phyloP scores from a whole-genome alignment of 129 eudicot species.

The Escallonia rubra region DNA sequence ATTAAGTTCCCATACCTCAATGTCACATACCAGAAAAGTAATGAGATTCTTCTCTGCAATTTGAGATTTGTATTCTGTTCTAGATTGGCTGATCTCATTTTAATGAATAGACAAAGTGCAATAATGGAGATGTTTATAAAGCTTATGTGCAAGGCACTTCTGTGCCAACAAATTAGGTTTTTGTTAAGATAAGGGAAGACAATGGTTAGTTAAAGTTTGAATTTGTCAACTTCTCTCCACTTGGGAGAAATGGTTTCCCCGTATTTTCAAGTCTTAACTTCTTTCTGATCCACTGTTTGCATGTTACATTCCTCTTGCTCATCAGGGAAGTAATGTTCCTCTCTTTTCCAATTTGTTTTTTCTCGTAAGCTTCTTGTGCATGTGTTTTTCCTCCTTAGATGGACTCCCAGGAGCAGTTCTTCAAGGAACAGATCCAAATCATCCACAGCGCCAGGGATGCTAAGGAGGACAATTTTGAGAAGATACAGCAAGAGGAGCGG shows the following conservation, averaged over 20 bases:
- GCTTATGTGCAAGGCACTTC: no score
- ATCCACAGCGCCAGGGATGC: constrained; percentile 46
- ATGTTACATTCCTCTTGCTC: neutral
- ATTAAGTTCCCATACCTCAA: no score
- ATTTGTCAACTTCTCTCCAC: neutral
- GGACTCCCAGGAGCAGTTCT: constrained; percentile 73
- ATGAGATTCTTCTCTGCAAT: no score
- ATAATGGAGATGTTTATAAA: no score
- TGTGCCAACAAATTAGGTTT: no score
- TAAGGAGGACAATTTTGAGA: constrained; percentile 61
- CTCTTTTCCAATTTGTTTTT: neutral
- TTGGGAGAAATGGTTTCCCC: neutral
- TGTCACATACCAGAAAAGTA: no score
- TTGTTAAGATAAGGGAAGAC: no score
- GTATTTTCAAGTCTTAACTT: neutral
- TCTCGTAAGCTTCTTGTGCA: neutral
- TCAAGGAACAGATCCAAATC: constrained; percentile 49
- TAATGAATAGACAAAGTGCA: no score
- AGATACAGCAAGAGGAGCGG: constrained; percentile 53
- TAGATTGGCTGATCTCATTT: no score
- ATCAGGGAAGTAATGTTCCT: neutral
- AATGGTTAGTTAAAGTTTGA: neutral
- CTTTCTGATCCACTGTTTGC: neutral
- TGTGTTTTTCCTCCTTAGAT: constrained; percentile 31
- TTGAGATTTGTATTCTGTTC: no score